Percentiles rank a stretch among this genome's conserved stretches.
phyloP scores from a whole-genome alignment of 176 grass and related monocot genomes.

The Hordeum marinum region DNA sequence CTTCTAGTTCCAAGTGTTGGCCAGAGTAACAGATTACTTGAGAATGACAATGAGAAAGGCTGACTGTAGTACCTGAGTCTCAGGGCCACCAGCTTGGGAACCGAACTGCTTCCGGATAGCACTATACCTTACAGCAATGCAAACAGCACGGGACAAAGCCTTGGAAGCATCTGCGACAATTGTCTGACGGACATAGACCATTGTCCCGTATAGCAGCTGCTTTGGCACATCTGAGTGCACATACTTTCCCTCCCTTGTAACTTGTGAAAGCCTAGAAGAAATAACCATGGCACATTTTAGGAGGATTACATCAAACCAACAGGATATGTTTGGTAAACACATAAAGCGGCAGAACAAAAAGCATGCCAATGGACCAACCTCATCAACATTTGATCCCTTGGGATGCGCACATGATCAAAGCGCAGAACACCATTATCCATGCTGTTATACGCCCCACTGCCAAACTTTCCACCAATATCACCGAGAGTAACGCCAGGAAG shows the following conservation, averaged over 20 bases:
- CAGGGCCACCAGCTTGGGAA: conserved; percentile 65
- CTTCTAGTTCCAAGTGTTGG: neutral
- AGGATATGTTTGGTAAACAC: neutral
- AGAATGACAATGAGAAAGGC: neutral
- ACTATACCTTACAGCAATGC: conserved; percentile 92
- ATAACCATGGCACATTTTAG: conserved; percentile 2
- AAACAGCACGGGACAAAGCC: conserved; percentile 85
- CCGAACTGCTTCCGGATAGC: conserved; percentile 90
- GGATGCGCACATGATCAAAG: conserved; percentile 95
- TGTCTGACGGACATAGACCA: conserved; percentile 91
- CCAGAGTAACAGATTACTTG: neutral
- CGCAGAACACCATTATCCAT: conserved; percentile 97
- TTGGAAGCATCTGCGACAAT: conserved; percentile 94
- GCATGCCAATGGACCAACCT: conserved; percentile 28
- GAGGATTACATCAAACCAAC: neutral
- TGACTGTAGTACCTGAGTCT: conserved; percentile 61
- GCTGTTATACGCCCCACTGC: conserved; percentile 91
- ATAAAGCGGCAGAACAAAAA: neutral
- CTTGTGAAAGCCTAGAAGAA: conserved; percentile 79
- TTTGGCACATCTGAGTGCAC: conserved; percentile 86
- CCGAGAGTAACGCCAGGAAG: conserved; percentile 86
- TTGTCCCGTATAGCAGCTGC: conserved; percentile 91
- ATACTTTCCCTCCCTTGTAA: conserved; percentile 94
- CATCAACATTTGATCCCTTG: conserved; percentile 98
- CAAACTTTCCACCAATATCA: conserved; percentile 98